Base-by-base conservation (phyloP, 2,329 filamentous ascomycete genomes). In the Scopulariopsis brevicaulis region DNA sequence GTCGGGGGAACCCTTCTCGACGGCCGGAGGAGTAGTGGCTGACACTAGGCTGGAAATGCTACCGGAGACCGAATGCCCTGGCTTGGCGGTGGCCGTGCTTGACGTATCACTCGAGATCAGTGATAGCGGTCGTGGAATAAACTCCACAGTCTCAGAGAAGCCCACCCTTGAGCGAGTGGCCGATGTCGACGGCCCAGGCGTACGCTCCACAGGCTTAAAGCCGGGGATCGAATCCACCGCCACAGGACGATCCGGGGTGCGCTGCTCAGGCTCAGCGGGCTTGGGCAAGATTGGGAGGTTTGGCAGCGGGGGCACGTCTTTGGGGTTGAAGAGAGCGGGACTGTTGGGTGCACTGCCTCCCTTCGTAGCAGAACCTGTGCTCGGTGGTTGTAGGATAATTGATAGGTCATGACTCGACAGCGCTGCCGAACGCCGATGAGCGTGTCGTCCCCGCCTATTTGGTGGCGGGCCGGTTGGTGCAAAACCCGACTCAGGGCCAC, bases 331-430 rank as follows among this genome's bases (percentile, higher is more conserved):
- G 15, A 53, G n/a, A 48, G 53, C 35, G 28, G 57, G 57, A 22
- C 57, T 59, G 22, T 28, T 55, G 3, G 57, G 57, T 25, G 57
- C 57, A 43, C 57, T 59, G 40, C 53, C 55, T 18, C 57, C 57
- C 20, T 53, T 53, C 12, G 32, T 18, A 20, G 28, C 11, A n/a
- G 54, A 40, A 20, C 20, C 43, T 20, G 53, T 14, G n/a, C 3
- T 11, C 53, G 77, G 73, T 18, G 84, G 80, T 56, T 83, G 82
- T 63, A 92, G 76, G 37, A 91, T 85, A 46, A 80, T 75, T 12
- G 84, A 83, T 24, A 96, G 72, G 66, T 96, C 92, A 66, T 93
- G 89, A 59, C 85, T 88, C 1, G 91, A 96, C 55, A 96, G 85
- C 4, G 90, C 88, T 60, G 80, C 81, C 37, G 92, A 96, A 60